Conservation (phyloP, 176 grass and related monocot species). For the Hyparrhenia diplandra region DNA sequence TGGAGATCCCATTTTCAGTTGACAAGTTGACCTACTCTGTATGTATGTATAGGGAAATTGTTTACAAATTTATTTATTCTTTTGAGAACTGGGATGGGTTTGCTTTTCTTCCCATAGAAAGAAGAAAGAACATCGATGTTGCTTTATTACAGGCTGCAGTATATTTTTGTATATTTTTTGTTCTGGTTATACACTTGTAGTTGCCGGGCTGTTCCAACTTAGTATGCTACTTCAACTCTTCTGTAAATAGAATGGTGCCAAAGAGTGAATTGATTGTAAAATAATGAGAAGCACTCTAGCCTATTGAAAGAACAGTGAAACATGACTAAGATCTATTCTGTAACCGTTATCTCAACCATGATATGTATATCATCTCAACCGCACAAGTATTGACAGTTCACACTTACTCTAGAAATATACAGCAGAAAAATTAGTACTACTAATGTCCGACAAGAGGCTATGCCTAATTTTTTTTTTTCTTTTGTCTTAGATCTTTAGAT, state of each 20-base stretch:
- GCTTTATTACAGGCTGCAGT: not conserved
- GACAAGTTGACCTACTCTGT: not conserved
- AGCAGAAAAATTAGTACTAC: not conserved
- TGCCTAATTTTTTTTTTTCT: no score
- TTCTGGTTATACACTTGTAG: conserved; percentile 1
- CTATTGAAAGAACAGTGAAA: no score
- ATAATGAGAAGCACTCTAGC: no score
- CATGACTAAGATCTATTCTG: no score
- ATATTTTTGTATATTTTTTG: no score
- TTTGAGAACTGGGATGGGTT: not conserved
- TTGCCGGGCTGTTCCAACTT: not conserved
- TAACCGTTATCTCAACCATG: no score
- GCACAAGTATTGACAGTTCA: not conserved
- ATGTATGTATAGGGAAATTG: not conserved
- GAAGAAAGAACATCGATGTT: not conserved
- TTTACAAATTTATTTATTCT: conserved; percentile 24
- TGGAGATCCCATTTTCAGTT: not conserved
- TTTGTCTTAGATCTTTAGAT: no score
- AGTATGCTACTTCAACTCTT: not conserved
- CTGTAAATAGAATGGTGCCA: not conserved
- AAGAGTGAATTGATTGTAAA: not conserved
- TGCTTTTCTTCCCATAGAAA: not conserved
- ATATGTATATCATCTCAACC: no score
- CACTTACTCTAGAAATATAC: not conserved
- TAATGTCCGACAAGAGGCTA: not conserved